Conservation (phyloP, 352 stramenopile genomes). For the Elongisporangium anandrum region DNA sequence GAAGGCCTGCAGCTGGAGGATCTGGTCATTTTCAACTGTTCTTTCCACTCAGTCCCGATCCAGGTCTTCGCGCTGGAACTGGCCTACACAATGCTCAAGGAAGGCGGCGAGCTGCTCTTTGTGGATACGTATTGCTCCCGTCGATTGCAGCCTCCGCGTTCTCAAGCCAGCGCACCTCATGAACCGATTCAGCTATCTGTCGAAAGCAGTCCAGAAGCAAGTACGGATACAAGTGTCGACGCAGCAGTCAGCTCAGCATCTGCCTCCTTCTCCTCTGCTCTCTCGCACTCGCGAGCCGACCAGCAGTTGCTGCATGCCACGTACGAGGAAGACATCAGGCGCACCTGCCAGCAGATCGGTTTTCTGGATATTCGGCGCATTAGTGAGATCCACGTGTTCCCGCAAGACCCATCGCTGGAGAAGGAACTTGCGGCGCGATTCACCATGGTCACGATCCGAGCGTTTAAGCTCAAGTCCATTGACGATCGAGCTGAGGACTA, state of each 20-base stretch:
- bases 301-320: background rate
- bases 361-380: slow-evolving; percentile 21
- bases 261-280: background rate
- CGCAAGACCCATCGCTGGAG: slow-evolving; percentile 1
- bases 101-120: slow-evolving; percentile 44
- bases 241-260: background rate
- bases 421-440: slow-evolving; percentile 10
- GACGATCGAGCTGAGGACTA: slow-evolving; percentile 54
- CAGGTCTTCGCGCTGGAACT: slow-evolving; percentile 18
- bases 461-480: slow-evolving; percentile 36
- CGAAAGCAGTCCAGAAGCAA: background rate
- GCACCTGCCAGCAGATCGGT: slow-evolving; percentile 29
- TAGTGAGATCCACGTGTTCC: background rate
- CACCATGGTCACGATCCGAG: slow-evolving; percentile 21
- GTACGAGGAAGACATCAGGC: slow-evolving; percentile 46
- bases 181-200: background rate
- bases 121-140: slow-evolving; percentile 23
- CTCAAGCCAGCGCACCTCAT: background rate
- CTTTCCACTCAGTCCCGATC: slow-evolving; percentile 22
- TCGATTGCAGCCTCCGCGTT: slow-evolving; percentile 5
- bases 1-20: slow-evolving; percentile 13
- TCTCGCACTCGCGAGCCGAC: background rate
- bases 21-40: slow-evolving; percentile 47
- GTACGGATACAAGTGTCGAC: background rate
- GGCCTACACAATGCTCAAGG: slow-evolving; percentile 27